phyloP scores from a whole-genome alignment of 1,139 yeast genomes.

The Blastobotrys capitulatus region DNA sequence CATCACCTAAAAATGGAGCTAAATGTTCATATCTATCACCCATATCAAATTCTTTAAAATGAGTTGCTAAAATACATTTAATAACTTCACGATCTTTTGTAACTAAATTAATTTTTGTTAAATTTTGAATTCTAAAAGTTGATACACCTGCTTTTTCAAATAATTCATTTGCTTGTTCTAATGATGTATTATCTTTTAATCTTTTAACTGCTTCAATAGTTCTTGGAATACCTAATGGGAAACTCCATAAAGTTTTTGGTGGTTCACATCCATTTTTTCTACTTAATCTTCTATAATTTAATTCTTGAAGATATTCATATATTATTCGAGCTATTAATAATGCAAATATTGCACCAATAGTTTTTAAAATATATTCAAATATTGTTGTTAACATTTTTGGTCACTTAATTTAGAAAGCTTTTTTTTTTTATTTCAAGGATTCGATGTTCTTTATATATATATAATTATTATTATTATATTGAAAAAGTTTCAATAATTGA shows the following conservation, averaged over 20 bases:
- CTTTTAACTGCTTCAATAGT: neutral
- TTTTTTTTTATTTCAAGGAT: too few relatives aligned
- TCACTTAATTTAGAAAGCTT: too few relatives aligned
- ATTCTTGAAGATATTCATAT: slow-evolving; percentile 4
- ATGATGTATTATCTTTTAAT: neutral
- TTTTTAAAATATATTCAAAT: too few relatives aligned
- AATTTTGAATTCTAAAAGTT: slow-evolving; percentile 5
- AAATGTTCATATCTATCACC: slow-evolving; percentile 43
- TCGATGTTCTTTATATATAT: too few relatives aligned
- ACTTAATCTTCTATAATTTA: slow-evolving; percentile 4
- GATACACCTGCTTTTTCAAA: neutral
- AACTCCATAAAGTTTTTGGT: neutral
- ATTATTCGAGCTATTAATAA: neutral
- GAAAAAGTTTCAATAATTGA: too few relatives aligned
- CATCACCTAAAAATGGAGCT: slow-evolving; percentile 47
- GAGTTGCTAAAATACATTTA: slow-evolving; percentile 33
- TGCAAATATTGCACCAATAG: neutral
- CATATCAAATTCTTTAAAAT: slow-evolving; percentile 47
- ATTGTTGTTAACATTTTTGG: too few relatives aligned
- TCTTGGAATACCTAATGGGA: neutral
- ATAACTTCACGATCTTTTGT: slow-evolving; percentile 35
- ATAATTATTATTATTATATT: too few relatives aligned
- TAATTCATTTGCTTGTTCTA: neutral
- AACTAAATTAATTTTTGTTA: neutral
- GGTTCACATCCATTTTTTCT: neutral